These are phyloP conservation scores for Penicillium chermesinum DNA, from an alignment of 495 filamentous ascomycete species.

Conservation along the genomic window DNA sequence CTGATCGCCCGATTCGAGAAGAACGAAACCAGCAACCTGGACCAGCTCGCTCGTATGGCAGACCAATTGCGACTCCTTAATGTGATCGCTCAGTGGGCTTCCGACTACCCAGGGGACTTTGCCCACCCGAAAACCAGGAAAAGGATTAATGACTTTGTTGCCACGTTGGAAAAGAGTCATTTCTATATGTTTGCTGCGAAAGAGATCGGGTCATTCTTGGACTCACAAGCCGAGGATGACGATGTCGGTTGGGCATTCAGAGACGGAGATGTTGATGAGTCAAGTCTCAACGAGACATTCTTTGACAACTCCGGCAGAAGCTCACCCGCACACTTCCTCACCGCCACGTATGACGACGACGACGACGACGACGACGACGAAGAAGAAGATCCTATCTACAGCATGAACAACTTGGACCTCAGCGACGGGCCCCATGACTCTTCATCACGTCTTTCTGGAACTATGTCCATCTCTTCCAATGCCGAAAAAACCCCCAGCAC, in stretches of 20 bases:
- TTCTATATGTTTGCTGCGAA: slow-evolving; percentile 77
- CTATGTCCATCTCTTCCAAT: slow-evolving; percentile 38
- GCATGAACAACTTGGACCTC: slow-evolving; percentile 40
- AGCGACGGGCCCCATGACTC: slow-evolving; percentile 38
- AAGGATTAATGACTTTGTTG: slow-evolving; percentile 65
- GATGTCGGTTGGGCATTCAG: slow-evolving; percentile 72
- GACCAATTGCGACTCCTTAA: slow-evolving; percentile 79
- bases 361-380: no score
- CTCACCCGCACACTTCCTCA: slow-evolving; percentile 36
- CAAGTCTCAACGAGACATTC: slow-evolving; percentile 31
- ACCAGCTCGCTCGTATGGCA: slow-evolving; percentile 62
- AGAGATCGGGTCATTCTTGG: slow-evolving; percentile 67
- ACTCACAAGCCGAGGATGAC: slow-evolving; percentile 66
- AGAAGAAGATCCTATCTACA: slow-evolving; percentile 41
- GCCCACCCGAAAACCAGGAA: slow-evolving; percentile 70
- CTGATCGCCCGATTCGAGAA: slow-evolving; percentile 71
- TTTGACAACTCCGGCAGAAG: slow-evolving; percentile 35
- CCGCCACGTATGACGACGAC: slow-evolving; percentile 24
- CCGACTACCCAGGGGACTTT: slow-evolving; percentile 90
- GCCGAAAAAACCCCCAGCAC: slow-evolving; percentile 36
- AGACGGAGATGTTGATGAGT: slow-evolving; percentile 51
- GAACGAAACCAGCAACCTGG: slow-evolving; percentile 54
- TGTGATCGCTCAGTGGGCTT: slow-evolving; percentile 82
- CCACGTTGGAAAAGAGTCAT: slow-evolving; percentile 58
- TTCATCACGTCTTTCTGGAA: slow-evolving; percentile 38